Percentiles rank a stretch among this genome's conserved stretches.
phyloP scores from a whole-genome alignment of 1,139 yeast species.

The Yamadazyma diospyri region DNA sequence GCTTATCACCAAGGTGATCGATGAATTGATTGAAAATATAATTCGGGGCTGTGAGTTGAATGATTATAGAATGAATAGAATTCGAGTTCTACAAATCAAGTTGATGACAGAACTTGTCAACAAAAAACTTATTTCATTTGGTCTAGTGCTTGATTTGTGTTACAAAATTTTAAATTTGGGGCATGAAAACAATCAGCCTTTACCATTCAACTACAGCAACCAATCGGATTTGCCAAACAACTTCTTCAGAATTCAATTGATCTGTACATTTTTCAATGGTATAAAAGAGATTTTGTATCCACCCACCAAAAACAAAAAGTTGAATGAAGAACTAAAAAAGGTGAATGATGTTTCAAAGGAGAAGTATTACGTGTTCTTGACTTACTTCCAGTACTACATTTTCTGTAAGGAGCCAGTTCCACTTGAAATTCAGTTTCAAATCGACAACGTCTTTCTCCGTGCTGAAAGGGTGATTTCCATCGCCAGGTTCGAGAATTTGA shows the following conservation, averaged over 20 bases:
- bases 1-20: conserved; percentile 49
- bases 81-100: conserved; percentile 58
- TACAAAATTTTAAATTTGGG: conserved; percentile 66
- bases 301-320: conserved; percentile 3
- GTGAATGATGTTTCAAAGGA: conserved; percentile 15
- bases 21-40: conserved; percentile 62
- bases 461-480: conserved; percentile 21
- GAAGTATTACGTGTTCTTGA: conserved; percentile 44
- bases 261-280: conserved; percentile 25
- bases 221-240: conserved; percentile 61
- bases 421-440: conserved; percentile 54
- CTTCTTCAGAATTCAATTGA: conserved; percentile 67
- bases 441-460: conserved; percentile 43
- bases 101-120: conserved; percentile 61
- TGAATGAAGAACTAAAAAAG: conserved; percentile 4
- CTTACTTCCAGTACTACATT: conserved; percentile 73
- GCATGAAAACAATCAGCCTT: conserved; percentile 61
- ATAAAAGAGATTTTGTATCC: conserved; percentile 2
- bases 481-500: conserved; percentile 34
- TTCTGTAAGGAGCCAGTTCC: conserved; percentile 70
- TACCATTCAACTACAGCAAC: conserved; percentile 37
- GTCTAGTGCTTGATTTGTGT: conserved; percentile 50
- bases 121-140: conserved; percentile 42
- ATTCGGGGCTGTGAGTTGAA: conserved; percentile 64
- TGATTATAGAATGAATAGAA: conserved; percentile 57